Evolutionary conservation across 805 yeast genomes (phyloP), one percentile per base, ranked within the genome.

Genomic region (Schwanniomyces polymorphus): DNA sequence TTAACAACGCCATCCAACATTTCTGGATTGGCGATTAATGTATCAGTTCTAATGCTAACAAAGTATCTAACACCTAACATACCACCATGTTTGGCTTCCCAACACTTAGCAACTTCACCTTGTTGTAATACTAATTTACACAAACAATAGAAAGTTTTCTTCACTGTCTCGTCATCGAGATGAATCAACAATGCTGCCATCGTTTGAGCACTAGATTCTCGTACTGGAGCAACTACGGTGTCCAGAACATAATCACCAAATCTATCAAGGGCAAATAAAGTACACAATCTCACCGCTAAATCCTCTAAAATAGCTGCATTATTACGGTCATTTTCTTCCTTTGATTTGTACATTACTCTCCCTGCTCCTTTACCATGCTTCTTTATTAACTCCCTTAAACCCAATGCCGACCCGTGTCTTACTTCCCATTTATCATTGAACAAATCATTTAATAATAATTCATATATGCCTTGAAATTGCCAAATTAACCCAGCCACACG

Each of bases 31-130:
- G 75, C 65, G 27, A 85, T 72, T 18, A 92, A 70, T n/a, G 91
- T 77, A 52, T 88, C 94, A 0, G 90, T 83, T 56, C 96, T 78
- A 3, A 92, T 90, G 49, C 96, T 86, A 9, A 92, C 99, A 56
- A 94, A 85, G 65, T 94, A 94, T 44, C 96, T 76, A 44, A 94
- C 73, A 0, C 98, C 99, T 10, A 94, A 78, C 85, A 94, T 84
- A 42, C 98, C 99, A 56, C 98, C 99, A 72, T 94, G 99, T 49
- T 94, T 88, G 2, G 97, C 98, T 63, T 95, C 97, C 99, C 99
- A 94, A 46, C 91, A 79, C 48, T 61, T 66, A 38, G 76, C 70
- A 10, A 73, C 64, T 1, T 72, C 81, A 18, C 80, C 64, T 45
- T 55, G 62, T 63, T 92, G 97, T 41, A 86, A 65, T 0, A 91